Evolutionary conservation across 1,284 basidiomycete genomes (phyloP), one percentile per base, ranked within the genome.

Genomic region (Ustanciosporium gigantosporum): DNA sequence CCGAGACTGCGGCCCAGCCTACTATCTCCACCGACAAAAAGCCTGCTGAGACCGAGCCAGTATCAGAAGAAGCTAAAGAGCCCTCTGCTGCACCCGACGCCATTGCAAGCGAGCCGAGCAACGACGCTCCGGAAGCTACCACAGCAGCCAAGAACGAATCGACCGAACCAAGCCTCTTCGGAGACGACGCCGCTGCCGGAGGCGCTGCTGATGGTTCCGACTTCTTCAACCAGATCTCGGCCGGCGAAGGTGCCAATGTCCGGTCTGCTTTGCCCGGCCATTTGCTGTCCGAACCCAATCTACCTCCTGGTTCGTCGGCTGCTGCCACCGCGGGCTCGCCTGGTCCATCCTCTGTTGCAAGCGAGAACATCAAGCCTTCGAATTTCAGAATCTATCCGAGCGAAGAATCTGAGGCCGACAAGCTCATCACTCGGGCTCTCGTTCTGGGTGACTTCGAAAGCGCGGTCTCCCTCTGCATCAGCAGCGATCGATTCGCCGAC

Each of bases 391-490:
- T 97, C 66, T 95, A 95, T 74, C 91, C 93, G 0, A 75, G 82
- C 5, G 89, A 92, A 41, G 91, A 93, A 79, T 88, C 88, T 3
- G 90, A 95, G 57, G 87, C 87, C 0, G 93, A 97, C 74, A 83
- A 86, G 23, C 83, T 97, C 22, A 85, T 98, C 66, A 96, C 94
- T 1, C 90, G 91, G 70, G 90, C 94, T 1, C 82, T 97, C 24
- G 90, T 98, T 2, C 82, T 97, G 8, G 94, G 94, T 27, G 94
- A 98, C 79, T 96, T 97, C 68, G 84, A 87, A 65, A 89, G 87
- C 17, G 94, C 94, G 2, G 94, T 98, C 15, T 87, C 90, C 9
- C 82, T 98, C 6, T 95, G 92, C 77, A 83, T 98, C 14, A 89
- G 90, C 0, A 85, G 87, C 0, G 90, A 93, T 52, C 86, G 92